These are phyloP conservation scores for Fusarium austroafricanum DNA, from an alignment of 2,329 filamentous ascomycete genomes.

Conservation along the genomic window DNA sequence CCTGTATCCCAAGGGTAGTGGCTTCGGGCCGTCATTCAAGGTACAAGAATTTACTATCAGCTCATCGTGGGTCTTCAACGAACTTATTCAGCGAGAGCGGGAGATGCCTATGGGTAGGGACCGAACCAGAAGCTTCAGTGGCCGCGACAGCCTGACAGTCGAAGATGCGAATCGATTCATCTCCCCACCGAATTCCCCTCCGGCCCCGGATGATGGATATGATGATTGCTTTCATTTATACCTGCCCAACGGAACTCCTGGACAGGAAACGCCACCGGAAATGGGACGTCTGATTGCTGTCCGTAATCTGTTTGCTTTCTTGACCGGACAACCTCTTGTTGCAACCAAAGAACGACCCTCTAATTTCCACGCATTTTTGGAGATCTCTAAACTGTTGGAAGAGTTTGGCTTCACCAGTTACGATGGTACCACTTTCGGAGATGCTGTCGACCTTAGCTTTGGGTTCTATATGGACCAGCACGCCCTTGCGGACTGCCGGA, in stretches of 20 bases:
- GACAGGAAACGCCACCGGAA: constrained; percentile 52
- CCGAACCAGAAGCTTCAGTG: constrained; percentile 59
- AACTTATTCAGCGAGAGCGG: constrained; percentile 62
- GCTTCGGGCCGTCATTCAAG: constrained; percentile 69
- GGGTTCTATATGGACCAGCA: constrained; percentile 82
- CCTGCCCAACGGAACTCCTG: constrained; percentile 58
- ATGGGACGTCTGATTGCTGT: constrained; percentile 68
- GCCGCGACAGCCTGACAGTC: constrained; percentile 60
- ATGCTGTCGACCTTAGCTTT: constrained; percentile 73
- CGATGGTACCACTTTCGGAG: constrained; percentile 70
- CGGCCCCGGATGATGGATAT: constrained; percentile 50
- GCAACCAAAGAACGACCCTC: constrained; percentile 65
- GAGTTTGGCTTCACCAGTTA: constrained; percentile 68
- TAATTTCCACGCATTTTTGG: constrained; percentile 65
- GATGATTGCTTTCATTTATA: constrained; percentile 63
- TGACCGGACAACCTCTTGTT: constrained; percentile 72
- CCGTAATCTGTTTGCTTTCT: constrained; percentile 74
- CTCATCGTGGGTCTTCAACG: constrained; percentile 65
- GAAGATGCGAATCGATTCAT: constrained; percentile 61
- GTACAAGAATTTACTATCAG: constrained; percentile 65
- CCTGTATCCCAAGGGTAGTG: constrained; percentile 63
- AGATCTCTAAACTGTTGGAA: constrained; percentile 64
- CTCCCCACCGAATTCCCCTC: constrained; percentile 54
- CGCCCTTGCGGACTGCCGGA: constrained; percentile 80
- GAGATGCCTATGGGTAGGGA: constrained; percentile 49